Evolutionary conservation across 257 asterid species (phyloP), one percentile per base, ranked within the genome.

Genomic region (Salvia miltiorrhiza): DNA sequence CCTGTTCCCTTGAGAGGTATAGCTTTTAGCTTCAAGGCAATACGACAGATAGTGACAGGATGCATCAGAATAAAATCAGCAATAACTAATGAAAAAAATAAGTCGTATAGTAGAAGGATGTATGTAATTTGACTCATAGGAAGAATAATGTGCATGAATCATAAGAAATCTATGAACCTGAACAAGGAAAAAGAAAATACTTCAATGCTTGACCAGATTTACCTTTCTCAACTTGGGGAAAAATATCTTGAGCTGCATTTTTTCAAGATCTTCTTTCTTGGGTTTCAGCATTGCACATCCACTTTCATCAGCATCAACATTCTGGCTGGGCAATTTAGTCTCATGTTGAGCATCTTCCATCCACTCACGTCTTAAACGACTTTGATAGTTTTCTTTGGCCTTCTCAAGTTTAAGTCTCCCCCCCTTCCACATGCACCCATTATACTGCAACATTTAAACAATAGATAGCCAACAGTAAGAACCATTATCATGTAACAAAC

Each of bases 361-460:
- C 97, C 97, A 86, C 71, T 93, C 99, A 23, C 82, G 90, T 45
- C 35, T 73, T 81, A 90, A 60, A 47, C 87, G 88, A 69, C 55
- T 16, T 67, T 83, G 61, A 74, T 85, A 90, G 68, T 87, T 81
- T 77, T 93, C 96, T 82, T 71, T 88, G 71, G 99, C 96, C 80
- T 93, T 93, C 86, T 87, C 99, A 37, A 93, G 88, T 72, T 82
- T 88, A 76, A 90, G 96, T 49, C 74, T 90, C 61, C 95, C 96
- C 23, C 96, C 95, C 84, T 83, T 93, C 99, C 99, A 93, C 87
- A 79, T 75, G 80, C 99, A 93, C 33, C 97, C 96, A 58, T 93
- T 93, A 70, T 90, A 90, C 99, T 93, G 85, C 63, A 80, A 58
- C 65, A 57, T 73, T 23, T 33, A 67, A 57, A 65, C 44, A 72